Base-by-base conservation (phyloP, 768 basidiomycete genomes). In the Podaxis sp. region DNA sequence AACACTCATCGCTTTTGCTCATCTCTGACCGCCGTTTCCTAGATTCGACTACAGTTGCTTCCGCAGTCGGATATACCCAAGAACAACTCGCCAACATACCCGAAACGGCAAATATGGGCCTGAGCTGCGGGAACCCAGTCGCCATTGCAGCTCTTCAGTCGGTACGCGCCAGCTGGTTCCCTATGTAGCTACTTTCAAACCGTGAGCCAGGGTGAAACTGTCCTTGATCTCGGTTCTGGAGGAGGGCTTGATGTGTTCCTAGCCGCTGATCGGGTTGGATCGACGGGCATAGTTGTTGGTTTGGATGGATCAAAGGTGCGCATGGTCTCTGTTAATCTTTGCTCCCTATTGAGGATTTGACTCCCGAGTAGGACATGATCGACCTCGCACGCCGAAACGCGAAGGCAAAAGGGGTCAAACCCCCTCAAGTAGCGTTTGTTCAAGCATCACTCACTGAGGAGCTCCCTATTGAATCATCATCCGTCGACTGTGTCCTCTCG, bases 141-240 rank as follows among this genome's bases (percentile, higher is more conserved):
- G 78, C 74, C 7, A 65, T 71, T 7, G 84, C 84, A 0, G 76
- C 69, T 40, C 70, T 86, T 56, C 80, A 78, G 68, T 71, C 79
- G 67, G 85, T 82, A 56, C 0, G 69, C 52, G 5, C 56, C 27
- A 46, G n/a, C 4, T 11, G 17, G 37, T 52, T 11, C 11, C 7
- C 46, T 43, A 15, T 15, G 27, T 17, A 17, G 12, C 17, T 8
- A 54, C 40, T 12, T 15, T 52, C 33, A 24, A 24, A 25, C n/a
- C 33, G n/a, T n/a, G 33, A 19, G 13, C 17, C 63, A 85, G 85
- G 85, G 85, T 50, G 85, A 87, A 71, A 74, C 68, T 0, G 79
- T 86, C 3, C 68, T 88, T 1, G 82, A 87, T 68, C 75, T 88
- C 6, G 86, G 85, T 7, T 83, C 79, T 2, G 85, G 86, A 0